Conservation (phyloP, 768 basidiomycete species). For the Coprinopsis cinerea region DNA sequence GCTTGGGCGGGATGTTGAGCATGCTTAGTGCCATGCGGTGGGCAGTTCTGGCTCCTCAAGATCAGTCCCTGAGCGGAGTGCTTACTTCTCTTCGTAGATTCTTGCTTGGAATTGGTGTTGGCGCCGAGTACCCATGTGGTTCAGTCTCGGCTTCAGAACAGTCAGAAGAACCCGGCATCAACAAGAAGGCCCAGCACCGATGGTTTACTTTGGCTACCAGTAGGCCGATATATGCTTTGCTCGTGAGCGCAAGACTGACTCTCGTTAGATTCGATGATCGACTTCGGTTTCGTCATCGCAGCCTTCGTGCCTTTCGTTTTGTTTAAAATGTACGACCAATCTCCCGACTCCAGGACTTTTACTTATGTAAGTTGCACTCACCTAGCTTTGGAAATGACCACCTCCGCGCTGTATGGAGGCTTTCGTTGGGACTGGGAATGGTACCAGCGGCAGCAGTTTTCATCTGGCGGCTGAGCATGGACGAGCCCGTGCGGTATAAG, state of each 20-base stretch:
- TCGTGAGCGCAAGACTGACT: not conserved
- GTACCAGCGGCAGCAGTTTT: constrained; percentile 79
- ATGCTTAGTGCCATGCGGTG: constrained; percentile 80
- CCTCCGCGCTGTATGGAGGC: constrained; percentile 81
- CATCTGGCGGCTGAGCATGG: constrained; percentile 81
- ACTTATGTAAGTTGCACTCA: constrained; percentile 3
- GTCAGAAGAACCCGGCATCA: constrained; percentile 76
- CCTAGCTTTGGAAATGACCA: constrained; percentile 70
- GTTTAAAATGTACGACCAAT: constrained; percentile 70
- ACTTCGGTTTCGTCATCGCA: constrained; percentile 72
- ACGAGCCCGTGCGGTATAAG: constrained; percentile 68
- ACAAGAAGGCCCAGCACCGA: constrained; percentile 74
- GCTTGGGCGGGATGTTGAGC: constrained; percentile 60
- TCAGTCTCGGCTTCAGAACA: constrained; percentile 87
- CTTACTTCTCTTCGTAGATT: constrained; percentile 44
- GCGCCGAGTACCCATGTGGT: constrained; percentile 88
- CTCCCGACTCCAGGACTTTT: constrained; percentile 1
- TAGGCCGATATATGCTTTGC: constrained; percentile 26
- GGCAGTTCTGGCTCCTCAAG: constrained; percentile 17
- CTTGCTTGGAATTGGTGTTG: constrained; percentile 82
- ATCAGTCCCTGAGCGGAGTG: too few species aligned
- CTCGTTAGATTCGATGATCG: constrained; percentile 72
- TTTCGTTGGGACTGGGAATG: constrained; percentile 79
- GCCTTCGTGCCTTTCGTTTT: constrained; percentile 81
- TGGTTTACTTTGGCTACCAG: constrained; percentile 91